phyloP scores from a whole-genome alignment of 2,329 filamentous ascomycete species.

The Fusarium cicatricum region DNA sequence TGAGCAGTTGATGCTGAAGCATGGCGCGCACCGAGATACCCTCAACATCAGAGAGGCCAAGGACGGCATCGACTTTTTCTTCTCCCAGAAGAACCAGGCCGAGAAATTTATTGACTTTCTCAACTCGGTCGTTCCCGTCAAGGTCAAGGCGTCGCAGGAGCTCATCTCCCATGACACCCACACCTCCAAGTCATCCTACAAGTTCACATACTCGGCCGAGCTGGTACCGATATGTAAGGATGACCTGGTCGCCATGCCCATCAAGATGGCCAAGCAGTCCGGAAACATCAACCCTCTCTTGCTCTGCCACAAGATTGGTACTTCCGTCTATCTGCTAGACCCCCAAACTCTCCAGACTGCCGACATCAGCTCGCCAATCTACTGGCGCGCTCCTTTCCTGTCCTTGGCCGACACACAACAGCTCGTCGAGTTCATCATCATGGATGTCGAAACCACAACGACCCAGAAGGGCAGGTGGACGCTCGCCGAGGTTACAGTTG shows the following conservation, averaged over 20 bases:
- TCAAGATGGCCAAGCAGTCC: slow-evolving; percentile 84
- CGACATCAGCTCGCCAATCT: slow-evolving; percentile 82
- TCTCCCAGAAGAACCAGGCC: slow-evolving; percentile 86
- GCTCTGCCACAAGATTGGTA: slow-evolving; percentile 88
- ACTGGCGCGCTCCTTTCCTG: slow-evolving; percentile 90
- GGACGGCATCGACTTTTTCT: slow-evolving; percentile 97
- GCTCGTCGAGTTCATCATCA: slow-evolving; percentile 89
- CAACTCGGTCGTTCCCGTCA: slow-evolving; percentile 79
- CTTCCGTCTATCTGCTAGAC: slow-evolving; percentile 88
- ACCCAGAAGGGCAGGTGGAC: slow-evolving; percentile 81
- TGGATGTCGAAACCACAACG: slow-evolving; percentile 88
- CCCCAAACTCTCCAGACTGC: slow-evolving; percentile 90
- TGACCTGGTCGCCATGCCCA: slow-evolving; percentile 90
- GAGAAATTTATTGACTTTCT: slow-evolving; percentile 94
- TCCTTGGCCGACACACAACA: slow-evolving; percentile 85
- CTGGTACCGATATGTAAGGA: slow-evolving; percentile 97
- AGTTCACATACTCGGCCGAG: slow-evolving; percentile 90
- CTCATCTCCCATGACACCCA: slow-evolving; percentile 94
- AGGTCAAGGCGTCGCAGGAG: slow-evolving; percentile 79
- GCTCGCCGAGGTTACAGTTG: slow-evolving; percentile 87
- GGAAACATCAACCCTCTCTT: slow-evolving; percentile 90
- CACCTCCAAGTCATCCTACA: slow-evolving; percentile 90
- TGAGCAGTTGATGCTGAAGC: slow-evolving; percentile 95
- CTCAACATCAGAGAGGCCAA: slow-evolving; percentile 98
- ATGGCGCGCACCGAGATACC: slow-evolving; percentile 88